These are phyloP conservation scores for Russula brevipes DNA, from an alignment of 768 basidiomycete species.

Conservation along the genomic window DNA sequence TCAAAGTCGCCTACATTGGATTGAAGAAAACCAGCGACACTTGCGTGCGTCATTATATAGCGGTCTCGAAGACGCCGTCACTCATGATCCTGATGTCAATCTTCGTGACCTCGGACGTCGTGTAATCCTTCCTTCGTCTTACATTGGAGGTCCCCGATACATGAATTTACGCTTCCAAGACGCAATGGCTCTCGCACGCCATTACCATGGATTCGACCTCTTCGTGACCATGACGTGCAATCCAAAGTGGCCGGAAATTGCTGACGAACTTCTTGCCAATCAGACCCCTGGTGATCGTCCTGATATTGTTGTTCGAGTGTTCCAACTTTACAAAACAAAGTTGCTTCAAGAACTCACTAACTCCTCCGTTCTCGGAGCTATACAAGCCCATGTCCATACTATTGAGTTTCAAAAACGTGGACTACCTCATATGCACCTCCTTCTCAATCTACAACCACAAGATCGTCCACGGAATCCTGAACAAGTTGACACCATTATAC, in stretches of 20 bases:
- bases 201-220: slow-evolving; percentile 23
- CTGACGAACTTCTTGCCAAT: not conserved
- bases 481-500: too few relatives aligned
- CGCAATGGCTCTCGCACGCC: slow-evolving; percentile 40
- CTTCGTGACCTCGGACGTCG: slow-evolving; percentile 33
- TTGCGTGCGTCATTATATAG: too few relatives aligned
- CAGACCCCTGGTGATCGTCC: slow-evolving; percentile 42
- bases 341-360: slow-evolving; percentile 32
- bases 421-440: too few relatives aligned
- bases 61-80: too few relatives aligned
- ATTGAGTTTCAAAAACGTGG: slow-evolving; percentile 46
- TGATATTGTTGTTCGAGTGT: slow-evolving; percentile 45
- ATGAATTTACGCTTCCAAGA: slow-evolving; percentile 45
- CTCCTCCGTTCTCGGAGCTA: slow-evolving; percentile 36
- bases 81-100: slow-evolving; percentile 21
- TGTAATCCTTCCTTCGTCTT: slow-evolving; percentile 40
- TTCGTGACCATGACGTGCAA: slow-evolving; percentile 29
- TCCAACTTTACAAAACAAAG: slow-evolving; percentile 38
- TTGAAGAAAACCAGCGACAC: too few relatives aligned
- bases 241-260: not conserved
- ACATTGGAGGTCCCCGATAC: slow-evolving; percentile 37
- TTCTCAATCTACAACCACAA: slow-evolving; percentile 42
- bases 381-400: slow-evolving; percentile 28
- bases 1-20: too few relatives aligned
- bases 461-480: too few relatives aligned